Base-by-base conservation (phyloP, 2,329 filamentous ascomycete species). In the Sporothrix brunneoviolacea region DNA sequence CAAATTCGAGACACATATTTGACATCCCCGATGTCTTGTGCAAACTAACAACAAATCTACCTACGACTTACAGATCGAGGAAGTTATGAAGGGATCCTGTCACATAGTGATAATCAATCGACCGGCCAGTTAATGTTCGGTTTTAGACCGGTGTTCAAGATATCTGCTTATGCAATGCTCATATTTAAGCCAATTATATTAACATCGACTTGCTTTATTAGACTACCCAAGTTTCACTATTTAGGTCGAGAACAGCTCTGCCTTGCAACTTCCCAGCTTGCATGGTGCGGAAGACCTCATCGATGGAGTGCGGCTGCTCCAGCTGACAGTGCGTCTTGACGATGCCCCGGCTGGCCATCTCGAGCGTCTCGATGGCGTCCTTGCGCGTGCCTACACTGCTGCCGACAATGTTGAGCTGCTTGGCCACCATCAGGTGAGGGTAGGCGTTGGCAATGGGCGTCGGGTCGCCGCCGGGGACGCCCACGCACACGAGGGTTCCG, bases 281-380 rank as follows among this genome's bases (percentile, higher is more conserved):
- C 35, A 51, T 44, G 8, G 33, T 30, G 16, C 79, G 73, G 67
- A 83, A 72, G 53, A 82, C 78, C 16, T 80, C 59, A 27, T 83
- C 65, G 3, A 71, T 36, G 61, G 83, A 83, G 2, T 75, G 75
- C 71, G 84, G 71, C 1, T 73, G 70, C 37, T 74, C 67, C 61
- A 73, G 66, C 58, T 80, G 64, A 30, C 82, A 69, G 75, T 76
- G 80, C 2, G 79, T 71, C 64, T 76, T 73, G 35, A 84, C 66
- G 5, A 72, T 71, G 65, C 82, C 76, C 46, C 80, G 72, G 70
- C n/a, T 77, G 13, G 76, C 80, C 53, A 84, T 71, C 47, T 74
- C 58, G 52, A 84, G 58, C 80, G 84, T 84, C 58, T 80, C 74
- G 46, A 71, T 65, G 50, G 95, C 82, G 56, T 83, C 75, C 37